phyloP scores from a whole-genome alignment of 805 yeast species.

The Lipomyces oligophaga region DNA sequence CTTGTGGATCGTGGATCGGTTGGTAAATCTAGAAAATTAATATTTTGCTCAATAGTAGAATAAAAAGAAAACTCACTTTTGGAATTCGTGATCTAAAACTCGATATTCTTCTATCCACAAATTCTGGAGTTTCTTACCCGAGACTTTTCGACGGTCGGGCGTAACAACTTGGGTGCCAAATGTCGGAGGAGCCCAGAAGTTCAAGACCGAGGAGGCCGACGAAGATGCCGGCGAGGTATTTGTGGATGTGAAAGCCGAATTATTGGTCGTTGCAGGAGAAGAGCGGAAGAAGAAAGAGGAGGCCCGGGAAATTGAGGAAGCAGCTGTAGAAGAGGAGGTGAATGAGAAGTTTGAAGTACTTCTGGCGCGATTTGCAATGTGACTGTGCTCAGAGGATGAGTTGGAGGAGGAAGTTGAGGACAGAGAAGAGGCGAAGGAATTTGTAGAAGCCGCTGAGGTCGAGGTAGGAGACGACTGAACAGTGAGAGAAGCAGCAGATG shows the following conservation, averaged over 20 bases:
- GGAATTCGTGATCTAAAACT: conserved; percentile 33
- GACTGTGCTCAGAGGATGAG: not conserved
- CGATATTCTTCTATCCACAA: conserved; percentile 30
- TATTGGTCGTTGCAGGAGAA: conserved; percentile 10
- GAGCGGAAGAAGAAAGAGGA: conserved; percentile 12
- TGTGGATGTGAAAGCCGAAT: too few species aligned
- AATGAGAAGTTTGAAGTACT: not conserved
- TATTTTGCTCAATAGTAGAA: not conserved
- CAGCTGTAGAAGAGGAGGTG: not conserved
- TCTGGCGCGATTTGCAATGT: not conserved
- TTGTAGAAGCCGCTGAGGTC: not conserved
- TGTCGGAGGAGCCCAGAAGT: conserved; percentile 8
- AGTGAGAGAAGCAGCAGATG: not conserved
- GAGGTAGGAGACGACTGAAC: not conserved
- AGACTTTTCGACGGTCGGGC: not conserved
- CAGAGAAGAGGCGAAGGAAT: not conserved
- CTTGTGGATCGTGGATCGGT: conserved; percentile 35
- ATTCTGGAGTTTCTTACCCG: conserved; percentile 6
- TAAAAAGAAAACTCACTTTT: conserved; percentile 25
- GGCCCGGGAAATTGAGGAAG: conserved; percentile 7
- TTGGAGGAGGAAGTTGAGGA: not conserved
- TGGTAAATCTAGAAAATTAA: conserved; percentile 19
- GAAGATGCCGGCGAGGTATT: conserved; percentile 17
- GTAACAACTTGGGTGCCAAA: not conserved
- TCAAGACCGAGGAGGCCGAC: conserved; percentile 17